Percentiles rank a stretch among this genome's conserved stretches.
These are phyloP conservation scores for Kentomonas sorsogonicus DNA, from an alignment of 208 protist genomes.

Conservation along the genomic window DNA sequence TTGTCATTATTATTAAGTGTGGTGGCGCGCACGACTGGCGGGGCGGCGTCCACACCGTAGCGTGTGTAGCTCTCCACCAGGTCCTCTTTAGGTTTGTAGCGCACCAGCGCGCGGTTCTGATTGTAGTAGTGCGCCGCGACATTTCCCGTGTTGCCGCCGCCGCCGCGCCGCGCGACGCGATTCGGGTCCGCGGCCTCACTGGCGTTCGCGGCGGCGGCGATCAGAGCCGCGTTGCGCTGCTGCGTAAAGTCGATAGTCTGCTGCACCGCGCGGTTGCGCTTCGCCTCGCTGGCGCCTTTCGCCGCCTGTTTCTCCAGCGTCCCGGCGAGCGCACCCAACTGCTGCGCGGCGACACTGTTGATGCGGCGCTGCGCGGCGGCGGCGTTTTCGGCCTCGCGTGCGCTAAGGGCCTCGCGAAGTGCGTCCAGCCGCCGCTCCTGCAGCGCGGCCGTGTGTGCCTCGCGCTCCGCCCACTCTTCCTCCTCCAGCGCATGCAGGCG, in stretches of 20 bases:
- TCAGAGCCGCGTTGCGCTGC: no score
- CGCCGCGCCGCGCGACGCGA: not conserved
- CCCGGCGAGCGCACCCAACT: constrained; percentile 28
- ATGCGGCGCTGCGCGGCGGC: constrained; percentile 46
- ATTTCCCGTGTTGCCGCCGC: constrained; percentile 10
- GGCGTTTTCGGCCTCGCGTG: constrained; percentile 62
- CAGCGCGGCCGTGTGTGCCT: constrained; percentile 69
- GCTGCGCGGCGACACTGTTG: constrained; percentile 46
- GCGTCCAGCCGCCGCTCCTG: constrained; percentile 63
- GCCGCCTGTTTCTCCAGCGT: constrained; percentile 49
- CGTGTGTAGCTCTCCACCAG: constrained; percentile 19
- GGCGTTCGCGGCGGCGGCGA: not conserved
- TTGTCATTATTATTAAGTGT: no score
- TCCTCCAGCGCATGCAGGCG: constrained; percentile 75
- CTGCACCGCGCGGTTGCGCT: constrained; percentile 8
- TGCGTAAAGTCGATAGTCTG: not conserved
- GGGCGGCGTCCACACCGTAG: constrained; percentile 18
- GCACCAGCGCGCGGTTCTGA: no score
- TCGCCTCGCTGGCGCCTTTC: constrained; percentile 30
- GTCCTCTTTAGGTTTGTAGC: no score
- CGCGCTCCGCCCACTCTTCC: constrained; percentile 81
- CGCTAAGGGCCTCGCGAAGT: constrained; percentile 44
- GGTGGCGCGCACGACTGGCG: constrained; percentile 9
- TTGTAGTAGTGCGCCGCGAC: not conserved
- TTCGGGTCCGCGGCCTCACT: not conserved